Percentiles rank a stretch among this genome's conserved stretches.
Conservation (phyloP, 371 early-diverging fungal genomes). For the Syncephalastrum racemosum region DNA sequence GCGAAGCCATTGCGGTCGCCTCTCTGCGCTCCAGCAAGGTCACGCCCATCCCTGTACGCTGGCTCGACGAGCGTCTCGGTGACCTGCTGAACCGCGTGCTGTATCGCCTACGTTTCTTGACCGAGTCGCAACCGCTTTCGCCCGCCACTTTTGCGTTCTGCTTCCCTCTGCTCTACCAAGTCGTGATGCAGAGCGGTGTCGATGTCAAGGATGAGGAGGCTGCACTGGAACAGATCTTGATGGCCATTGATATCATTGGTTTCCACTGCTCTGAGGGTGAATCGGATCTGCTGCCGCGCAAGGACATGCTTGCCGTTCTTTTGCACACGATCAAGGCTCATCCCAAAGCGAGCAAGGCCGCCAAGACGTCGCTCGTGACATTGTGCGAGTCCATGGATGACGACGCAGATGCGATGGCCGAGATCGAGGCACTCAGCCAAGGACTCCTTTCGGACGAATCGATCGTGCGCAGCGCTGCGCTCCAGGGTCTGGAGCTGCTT, state of each 20-base stretch:
- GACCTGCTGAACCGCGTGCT: slow-evolving; percentile 70
- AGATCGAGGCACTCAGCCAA: slow-evolving; percentile 66
- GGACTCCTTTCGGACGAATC: slow-evolving; percentile 76
- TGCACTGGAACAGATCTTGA: slow-evolving; percentile 73
- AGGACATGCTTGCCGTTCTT: slow-evolving; percentile 70
- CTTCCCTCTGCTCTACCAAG: slow-evolving; percentile 76
- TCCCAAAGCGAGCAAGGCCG: slow-evolving; percentile 63
- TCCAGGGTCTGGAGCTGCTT: slow-evolving; percentile 69
- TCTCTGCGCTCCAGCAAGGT: slow-evolving; percentile 71
- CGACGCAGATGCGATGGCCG: slow-evolving; percentile 43
- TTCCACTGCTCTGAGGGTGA: slow-evolving; percentile 62
- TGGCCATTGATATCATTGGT: slow-evolving; percentile 75
- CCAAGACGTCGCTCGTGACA: slow-evolving; percentile 59
- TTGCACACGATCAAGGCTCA: slow-evolving; percentile 70
- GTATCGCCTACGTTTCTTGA: slow-evolving; percentile 72
- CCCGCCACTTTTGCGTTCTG: slow-evolving; percentile 80
- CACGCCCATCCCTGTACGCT: slow-evolving; percentile 62
- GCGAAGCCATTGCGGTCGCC: slow-evolving; percentile 60
- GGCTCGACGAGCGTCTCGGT: slow-evolving; percentile 67
- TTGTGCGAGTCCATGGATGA: slow-evolving; percentile 74
- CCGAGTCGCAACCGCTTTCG: slow-evolving; percentile 62
- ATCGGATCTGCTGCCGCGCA: slow-evolving; percentile 65
- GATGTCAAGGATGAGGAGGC: slow-evolving; percentile 46
- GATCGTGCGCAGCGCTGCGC: slow-evolving; percentile 77
- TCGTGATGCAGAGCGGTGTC: slow-evolving; percentile 71